Conservation (phyloP, 2,329 filamentous ascomycete genomes). For the Daldinia sp. region DNA sequence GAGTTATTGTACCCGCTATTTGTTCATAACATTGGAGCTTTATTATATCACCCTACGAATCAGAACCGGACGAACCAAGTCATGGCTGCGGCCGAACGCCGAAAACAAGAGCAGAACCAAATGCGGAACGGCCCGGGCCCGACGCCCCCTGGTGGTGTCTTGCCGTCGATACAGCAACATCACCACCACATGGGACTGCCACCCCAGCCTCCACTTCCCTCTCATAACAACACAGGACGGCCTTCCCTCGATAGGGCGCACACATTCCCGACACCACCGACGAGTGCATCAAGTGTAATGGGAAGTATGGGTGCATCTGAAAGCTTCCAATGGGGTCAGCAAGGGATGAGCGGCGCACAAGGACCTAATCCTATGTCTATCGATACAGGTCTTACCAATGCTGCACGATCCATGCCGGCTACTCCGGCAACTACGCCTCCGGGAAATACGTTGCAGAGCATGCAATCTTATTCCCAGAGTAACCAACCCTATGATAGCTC, state of each 20-base stretch:
- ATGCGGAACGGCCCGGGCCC: slow-evolving; percentile 67
- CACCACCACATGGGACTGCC: slow-evolving; percentile 68
- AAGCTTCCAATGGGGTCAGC: slow-evolving; percentile 79
- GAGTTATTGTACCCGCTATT: slow-evolving; percentile 95
- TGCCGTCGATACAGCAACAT: slow-evolving; percentile 75
- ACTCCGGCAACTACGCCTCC: slow-evolving; percentile 93
- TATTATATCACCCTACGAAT: slow-evolving; percentile 94
- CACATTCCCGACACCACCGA: slow-evolving; percentile 92
- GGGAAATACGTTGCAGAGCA: slow-evolving; percentile 76
- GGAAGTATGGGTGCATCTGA: slow-evolving; percentile 76
- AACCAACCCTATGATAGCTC: slow-evolving; percentile 78
- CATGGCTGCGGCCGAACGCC: slow-evolving; percentile 83
- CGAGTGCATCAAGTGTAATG: slow-evolving; percentile 88
- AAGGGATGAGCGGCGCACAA: slow-evolving; percentile 68
- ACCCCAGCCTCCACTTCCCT: slow-evolving; percentile 63
- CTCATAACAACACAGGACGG: slow-evolving; percentile 76
- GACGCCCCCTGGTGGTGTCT: slow-evolving; percentile 56
- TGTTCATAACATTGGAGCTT: slow-evolving; percentile 93
- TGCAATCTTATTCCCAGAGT: slow-evolving; percentile 77
- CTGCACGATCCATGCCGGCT: slow-evolving; percentile 81
- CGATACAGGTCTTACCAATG: slow-evolving; percentile 79
- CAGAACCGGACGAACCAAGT: slow-evolving; percentile 83
- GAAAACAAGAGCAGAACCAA: slow-evolving; percentile 74
- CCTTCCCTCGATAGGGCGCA: slow-evolving; percentile 85
- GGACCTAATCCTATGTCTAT: slow-evolving; percentile 78